Base-by-base conservation (phyloP, 2,329 filamentous ascomycete genomes). In the Pseudocercospora fijiensis region DNA sequence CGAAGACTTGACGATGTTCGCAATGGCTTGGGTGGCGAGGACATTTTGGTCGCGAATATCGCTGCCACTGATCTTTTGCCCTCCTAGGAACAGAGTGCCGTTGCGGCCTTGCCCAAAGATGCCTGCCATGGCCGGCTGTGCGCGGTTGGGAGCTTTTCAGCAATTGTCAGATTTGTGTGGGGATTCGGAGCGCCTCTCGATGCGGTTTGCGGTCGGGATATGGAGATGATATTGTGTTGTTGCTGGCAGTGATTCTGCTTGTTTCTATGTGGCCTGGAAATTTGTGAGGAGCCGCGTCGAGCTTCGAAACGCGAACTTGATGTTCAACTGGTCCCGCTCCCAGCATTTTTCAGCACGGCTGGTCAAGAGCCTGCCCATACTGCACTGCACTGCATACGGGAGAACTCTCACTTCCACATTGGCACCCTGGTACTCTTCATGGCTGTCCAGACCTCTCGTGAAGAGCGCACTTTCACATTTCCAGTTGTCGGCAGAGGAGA, bases 31-130 rank as follows among this genome's bases (percentile, higher is more conserved):
- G 52, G 95, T 98, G 71, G 95, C 95, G 71, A 92, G 87, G 56
- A 98, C 95, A 84, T 97, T 98, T 81, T 98, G 93, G 78, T 99
- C 95, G 77, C 95, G 87, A 78, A 99, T 96, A 81, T 99, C 95
- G 74, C 91, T 85, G 71, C 95, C 95, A 72, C 91, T 96, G 80
- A 98, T 96, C 87, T 99, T 99, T 81, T 92, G 88, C 77, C 95
- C 95, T 73, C 95, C 95, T 68, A 99, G 86, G 83, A 99, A 99
- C 74, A 99, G 86, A 75, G 92, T 97, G 79, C 96, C 95, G 78
- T 96, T 96, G 77, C 93, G 87, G 76, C 92, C 90, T 82, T 95
- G 91, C 82, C 97, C 92, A 76, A 98, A 99, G 80, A 99, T 92
- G 76, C 91, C 91, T 79, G 92, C 89, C 95, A 99, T 99, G 69